A percentile compares a stretch with the other conserved stretches of the same genome.
Evolutionary conservation across 2,329 filamentous ascomycete species (phyloP).

Genomic region (Diaporthe batatas): DNA sequence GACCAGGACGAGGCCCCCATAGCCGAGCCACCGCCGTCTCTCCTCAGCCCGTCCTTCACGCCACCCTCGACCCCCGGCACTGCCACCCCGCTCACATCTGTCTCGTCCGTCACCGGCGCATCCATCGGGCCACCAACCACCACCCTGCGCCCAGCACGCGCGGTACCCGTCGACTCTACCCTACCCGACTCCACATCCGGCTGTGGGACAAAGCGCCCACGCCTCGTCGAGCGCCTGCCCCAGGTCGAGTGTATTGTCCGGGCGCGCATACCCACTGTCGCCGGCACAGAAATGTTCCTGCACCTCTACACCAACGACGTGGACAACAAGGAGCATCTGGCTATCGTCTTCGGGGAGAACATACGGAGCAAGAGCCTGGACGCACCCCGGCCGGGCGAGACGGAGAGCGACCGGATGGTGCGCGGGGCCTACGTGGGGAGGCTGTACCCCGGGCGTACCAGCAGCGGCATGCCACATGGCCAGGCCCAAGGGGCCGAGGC

Average conservation of each 20-base stretch:
- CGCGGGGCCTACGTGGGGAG: constrained; percentile 92
- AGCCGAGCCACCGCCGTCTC: constrained; percentile 67
- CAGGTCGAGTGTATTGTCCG: constrained; percentile 94
- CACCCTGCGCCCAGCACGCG: constrained; percentile 56
- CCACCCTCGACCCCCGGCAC: constrained; percentile 76
- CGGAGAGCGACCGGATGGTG: constrained; percentile 92
- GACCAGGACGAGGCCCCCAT: constrained; percentile 39
- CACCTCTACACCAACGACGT: constrained; percentile 94
- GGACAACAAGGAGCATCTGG: constrained; percentile 95
- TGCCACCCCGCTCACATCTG: constrained; percentile 61
- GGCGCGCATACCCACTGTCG: constrained; percentile 92
- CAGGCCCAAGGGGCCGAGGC: constrained; percentile 39
- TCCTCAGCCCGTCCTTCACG: constrained; percentile 89
- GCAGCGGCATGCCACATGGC: constrained; percentile 71
- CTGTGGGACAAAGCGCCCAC: constrained; percentile 75
- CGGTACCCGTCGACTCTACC: constrained; percentile 72
- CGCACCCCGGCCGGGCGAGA: constrained; percentile 79
- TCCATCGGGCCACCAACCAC: constrained; percentile 42
- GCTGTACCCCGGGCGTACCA: constrained; percentile 86
- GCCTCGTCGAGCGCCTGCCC: constrained; percentile 81
- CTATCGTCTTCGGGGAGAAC: constrained; percentile 92
- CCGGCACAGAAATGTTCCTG: constrained; percentile 95
- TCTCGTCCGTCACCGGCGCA: constrained; percentile 43
- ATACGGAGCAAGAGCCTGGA: constrained; percentile 83
- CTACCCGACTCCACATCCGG: constrained; percentile 63